A percentile compares a stretch with the other conserved stretches of the same genome.
Evolutionary conservation across 305 asterid genomes (phyloP).

Genomic region (Rubia peregrina): DNA sequence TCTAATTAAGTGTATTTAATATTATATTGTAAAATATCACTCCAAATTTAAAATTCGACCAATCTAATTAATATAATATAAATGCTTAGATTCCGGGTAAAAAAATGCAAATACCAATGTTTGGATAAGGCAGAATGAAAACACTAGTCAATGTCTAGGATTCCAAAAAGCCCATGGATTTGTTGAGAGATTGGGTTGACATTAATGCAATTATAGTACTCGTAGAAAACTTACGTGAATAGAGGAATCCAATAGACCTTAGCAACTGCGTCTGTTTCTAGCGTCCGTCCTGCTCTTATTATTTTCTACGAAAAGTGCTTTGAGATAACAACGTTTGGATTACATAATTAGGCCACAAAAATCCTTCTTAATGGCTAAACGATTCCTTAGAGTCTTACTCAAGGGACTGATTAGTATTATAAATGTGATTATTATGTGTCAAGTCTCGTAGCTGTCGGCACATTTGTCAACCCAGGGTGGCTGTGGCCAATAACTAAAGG

Average conservation of each 20-base stretch:
- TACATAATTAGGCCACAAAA: background rate
- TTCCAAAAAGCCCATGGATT: constrained; percentile 33
- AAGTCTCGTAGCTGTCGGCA: background rate
- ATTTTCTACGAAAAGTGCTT: constrained; percentile 24
- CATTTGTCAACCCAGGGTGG: constrained; percentile 13
- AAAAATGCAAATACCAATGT: background rate
- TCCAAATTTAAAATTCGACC: too few relatives aligned
- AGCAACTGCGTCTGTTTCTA: constrained; percentile 23
- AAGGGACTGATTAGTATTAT: background rate
- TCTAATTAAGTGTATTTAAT: too few relatives aligned
- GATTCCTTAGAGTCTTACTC: constrained; percentile 22
- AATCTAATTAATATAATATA: too few relatives aligned
- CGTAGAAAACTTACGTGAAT: background rate
- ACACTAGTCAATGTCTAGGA: constrained; percentile 35
- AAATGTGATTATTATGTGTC: background rate
- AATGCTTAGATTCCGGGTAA: too few relatives aligned
- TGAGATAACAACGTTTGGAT: constrained; percentile 24
- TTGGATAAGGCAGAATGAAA: background rate
- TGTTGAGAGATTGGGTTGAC: constrained; percentile 46
- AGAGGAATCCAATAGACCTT: constrained; percentile 14
- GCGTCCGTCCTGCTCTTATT: constrained; percentile 2
- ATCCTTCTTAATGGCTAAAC: background rate
- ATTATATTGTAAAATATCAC: background rate
- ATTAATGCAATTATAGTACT: constrained; percentile 14
- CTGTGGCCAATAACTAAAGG: background rate